Base-by-base conservation (phyloP, 805 yeast genomes). In the Vanderwaltozyma polyspora region DNA sequence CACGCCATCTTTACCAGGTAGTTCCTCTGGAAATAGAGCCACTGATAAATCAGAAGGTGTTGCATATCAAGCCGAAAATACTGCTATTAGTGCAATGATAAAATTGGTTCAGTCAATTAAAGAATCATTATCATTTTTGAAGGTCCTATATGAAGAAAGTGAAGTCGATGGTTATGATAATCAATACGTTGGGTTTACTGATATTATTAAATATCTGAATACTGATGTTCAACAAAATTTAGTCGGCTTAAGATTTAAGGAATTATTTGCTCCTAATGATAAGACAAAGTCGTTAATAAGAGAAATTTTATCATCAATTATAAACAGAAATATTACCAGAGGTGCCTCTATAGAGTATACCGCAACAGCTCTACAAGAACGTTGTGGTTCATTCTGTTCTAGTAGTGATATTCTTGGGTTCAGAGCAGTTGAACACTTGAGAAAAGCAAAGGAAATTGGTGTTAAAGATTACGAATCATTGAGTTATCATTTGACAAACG, bases 271-370 rank as follows among this genome's bases (percentile, higher is more conserved):
- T 11, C 83, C 91, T 12, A 66, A 63, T 24, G 76, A 67, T 29
- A 68, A 66, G 7, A 52, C 63, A 10, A 64, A 64, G 39, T 54
- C 74, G 32, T 65, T 85, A 30, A 76, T 89, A 19, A 83, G 84
- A 54, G 97, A 89, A 47, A 74, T 93, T 25, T 70, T 91, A 29
- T 79, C 94, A 2, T 81, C 95, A 1, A 76, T 91, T 25, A 86
- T 91, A 41, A 87, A 87, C 59, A 80, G 80, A 54, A 84, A 82
- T 44, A 86, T 91, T 37, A 68, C 83, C 25, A 75, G 82, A 43
- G 97, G 98, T n/a, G 89, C 84, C 4, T 81, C 94, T 1, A 89
- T 91, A 29, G 97, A 89, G 52, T 67, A 79, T 37, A 83, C 89
- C 33, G 94, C 96, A 1, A 76, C 78, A 24, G 76, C 87, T 1